Percentiles rank a stretch among this genome's conserved stretches.
These are phyloP conservation scores for Laguncularia racemosa DNA, from an alignment of 345 rosid genomes.

Conservation along the genomic window DNA sequence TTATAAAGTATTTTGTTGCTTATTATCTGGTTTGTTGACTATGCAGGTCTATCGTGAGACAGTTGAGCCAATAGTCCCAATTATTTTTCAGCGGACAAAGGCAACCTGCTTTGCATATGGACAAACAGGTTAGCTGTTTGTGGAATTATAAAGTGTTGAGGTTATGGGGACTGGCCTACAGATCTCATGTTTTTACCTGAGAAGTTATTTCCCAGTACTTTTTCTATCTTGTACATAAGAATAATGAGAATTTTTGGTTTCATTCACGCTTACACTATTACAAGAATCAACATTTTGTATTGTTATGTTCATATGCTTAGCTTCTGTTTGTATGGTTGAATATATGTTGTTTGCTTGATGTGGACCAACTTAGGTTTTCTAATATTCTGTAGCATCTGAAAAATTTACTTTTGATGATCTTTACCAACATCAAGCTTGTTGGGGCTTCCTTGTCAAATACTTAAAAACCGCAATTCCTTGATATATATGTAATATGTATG, in stretches of 20 bases:
- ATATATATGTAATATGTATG: too few relatives aligned
- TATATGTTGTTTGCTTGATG: too few relatives aligned
- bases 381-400: too few relatives aligned
- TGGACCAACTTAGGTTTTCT: too few relatives aligned
- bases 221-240: neutral
- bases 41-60: conserved; percentile 82
- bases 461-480: too few relatives aligned
- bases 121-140: conserved; percentile 64
- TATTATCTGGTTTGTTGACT: conserved; percentile 2
- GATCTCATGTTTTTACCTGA: neutral
- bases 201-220: neutral
- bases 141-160: neutral
- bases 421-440: too few relatives aligned
- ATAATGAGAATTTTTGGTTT: neutral
- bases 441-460: too few relatives aligned
- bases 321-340: neutral
- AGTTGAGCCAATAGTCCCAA: conserved; percentile 94
- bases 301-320: neutral
- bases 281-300: neutral
- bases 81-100: conserved; percentile 84
- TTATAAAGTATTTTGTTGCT: too few relatives aligned
- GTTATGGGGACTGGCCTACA: neutral
- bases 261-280: neutral
- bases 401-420: too few relatives aligned
- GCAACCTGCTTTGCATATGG: conserved; percentile 99